Evolutionary conservation across 1,284 basidiomycete genomes (phyloP), one percentile per base, ranked within the genome.

Genomic region (Tremellales sp.): DNA sequence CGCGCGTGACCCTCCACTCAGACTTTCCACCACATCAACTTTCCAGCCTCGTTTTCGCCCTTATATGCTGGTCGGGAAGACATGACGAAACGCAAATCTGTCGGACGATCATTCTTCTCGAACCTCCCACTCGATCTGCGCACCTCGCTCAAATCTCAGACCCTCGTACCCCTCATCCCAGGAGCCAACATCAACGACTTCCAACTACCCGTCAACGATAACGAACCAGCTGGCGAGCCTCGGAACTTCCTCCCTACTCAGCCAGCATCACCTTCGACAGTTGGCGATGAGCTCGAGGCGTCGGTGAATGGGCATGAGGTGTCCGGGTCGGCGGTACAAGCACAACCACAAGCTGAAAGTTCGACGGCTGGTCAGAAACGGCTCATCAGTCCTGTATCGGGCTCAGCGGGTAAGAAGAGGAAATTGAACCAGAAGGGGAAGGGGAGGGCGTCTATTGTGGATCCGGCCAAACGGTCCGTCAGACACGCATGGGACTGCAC

Each of bases 401-500:
- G n/a, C n/a, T n/a, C n/a, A n/a, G n/a, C n/a, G n/a, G n/a, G n/a
- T n/a, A 26, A 36, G 22, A 44, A 22, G 37, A 43, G 12, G 10
- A 29, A 46, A 48, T 46, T 49, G 36, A 35, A 36, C 36, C 49
- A 54, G 46, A 49, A 52, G 43, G 26, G 49, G 17, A 53, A 54
- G 41, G 21, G 35, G 17, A 55, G 46, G 23, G 51, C 37, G 3
- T 31, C 35, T 8, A 17, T 10, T 26, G 39, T 47, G 2, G 54
- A 53, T n/a, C 43, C 27, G 24, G 26, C 45, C 7, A 62, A 60
- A 40, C 29, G 40, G 1, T 53, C 57, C 41, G 19, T 39, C 13
- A 60, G 55, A 8, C 70, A 74, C 49, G 56, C 67, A 2, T 75
- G 72, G 72, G 85, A 90, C 64, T 86, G 84, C 39, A 82, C 81